Percentiles rank a stretch among this genome's conserved stretches.
phyloP scores from a whole-genome alignment of 208 protist genomes.

The Angomonas ambiguus region DNA sequence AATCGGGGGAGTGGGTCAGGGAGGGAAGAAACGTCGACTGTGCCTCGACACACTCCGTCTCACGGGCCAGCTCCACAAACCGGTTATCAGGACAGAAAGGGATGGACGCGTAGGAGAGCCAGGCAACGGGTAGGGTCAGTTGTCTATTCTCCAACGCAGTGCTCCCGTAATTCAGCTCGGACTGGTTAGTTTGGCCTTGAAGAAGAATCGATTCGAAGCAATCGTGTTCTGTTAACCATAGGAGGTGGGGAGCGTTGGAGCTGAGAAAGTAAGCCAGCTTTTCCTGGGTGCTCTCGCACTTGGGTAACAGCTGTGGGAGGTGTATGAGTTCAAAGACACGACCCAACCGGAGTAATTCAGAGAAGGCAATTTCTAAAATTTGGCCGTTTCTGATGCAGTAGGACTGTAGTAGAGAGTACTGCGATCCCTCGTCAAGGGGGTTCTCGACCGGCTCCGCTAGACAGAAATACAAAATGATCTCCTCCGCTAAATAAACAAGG shows the following conservation, averaged over 20 bases:
- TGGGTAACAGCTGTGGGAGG: slow-evolving; percentile 47
- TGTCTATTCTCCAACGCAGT: slow-evolving; percentile 16
- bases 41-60: slow-evolving; percentile 32
- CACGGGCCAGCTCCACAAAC: slow-evolving; percentile 37
- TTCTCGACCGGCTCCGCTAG: slow-evolving; percentile 49
- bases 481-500: slow-evolving; percentile 48
- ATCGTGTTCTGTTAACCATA: slow-evolving; percentile 58
- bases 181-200: slow-evolving; percentile 28
- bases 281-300: slow-evolving; percentile 17
- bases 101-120: slow-evolving; percentile 49
- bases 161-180: slow-evolving; percentile 47
- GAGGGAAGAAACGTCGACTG: slow-evolving; percentile 44
- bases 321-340: slow-evolving; percentile 77
- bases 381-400: slow-evolving; percentile 49
- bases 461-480: slow-evolving; percentile 50
- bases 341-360: slow-evolving; percentile 34
- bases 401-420: slow-evolving; percentile 40
- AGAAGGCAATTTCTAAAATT: slow-evolving; percentile 45
- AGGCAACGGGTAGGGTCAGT: slow-evolving; percentile 53
- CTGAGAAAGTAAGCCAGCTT: slow-evolving; percentile 56
- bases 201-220: slow-evolving; percentile 50
- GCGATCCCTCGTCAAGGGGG: slow-evolving; percentile 24
- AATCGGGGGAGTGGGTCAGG: slow-evolving; percentile 29
- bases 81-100: slow-evolving; percentile 38
- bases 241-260: slow-evolving; percentile 59